These are phyloP conservation scores for Kwoniella shivajii DNA, from an alignment of 1,284 basidiomycete genomes.

Conservation along the genomic window DNA sequence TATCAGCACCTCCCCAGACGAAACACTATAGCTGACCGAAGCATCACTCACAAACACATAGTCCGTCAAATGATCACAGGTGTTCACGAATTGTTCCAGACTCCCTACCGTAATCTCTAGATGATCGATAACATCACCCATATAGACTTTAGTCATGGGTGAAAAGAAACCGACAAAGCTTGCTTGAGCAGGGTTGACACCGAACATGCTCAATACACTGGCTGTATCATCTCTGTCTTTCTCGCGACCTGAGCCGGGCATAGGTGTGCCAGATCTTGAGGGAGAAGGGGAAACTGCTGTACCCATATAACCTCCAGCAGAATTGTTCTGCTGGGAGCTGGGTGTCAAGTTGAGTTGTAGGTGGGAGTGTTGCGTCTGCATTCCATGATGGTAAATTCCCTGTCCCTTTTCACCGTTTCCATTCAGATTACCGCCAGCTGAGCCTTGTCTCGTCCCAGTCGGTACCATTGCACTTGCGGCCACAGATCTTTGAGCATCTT, in stretches of 20 bases:
- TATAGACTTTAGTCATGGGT: conserved; percentile 48
- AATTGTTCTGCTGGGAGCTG: neutral
- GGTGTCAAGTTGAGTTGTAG: neutral
- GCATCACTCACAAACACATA: conserved; percentile 49
- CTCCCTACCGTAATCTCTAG: conserved; percentile 50
- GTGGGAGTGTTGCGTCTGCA: neutral
- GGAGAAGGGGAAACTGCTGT: neutral
- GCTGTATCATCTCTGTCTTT: neutral
- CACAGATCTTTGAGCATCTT: conserved; percentile 46
- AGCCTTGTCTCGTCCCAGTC: neutral
- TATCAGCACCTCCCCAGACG: neutral
- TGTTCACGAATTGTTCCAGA: conserved; percentile 51
- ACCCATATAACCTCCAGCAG: neutral
- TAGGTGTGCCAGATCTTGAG: conserved; percentile 8
- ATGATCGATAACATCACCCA: conserved; percentile 52
- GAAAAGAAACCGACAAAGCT: conserved; percentile 38
- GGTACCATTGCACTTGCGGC: conserved; percentile 37
- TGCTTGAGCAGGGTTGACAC: conserved; percentile 1
- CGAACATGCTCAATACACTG: conserved; percentile 9
- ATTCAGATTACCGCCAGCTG: neutral
- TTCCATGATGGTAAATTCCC: neutral
- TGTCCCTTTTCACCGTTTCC: neutral
- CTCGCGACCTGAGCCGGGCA: neutral
- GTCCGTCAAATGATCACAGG: conserved; percentile 52
- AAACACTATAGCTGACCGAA: neutral